Percentiles rank a stretch among this genome's conserved stretches.
Evolutionary conservation across 805 yeast species (phyloP).

Genomic region (Candida rishiriensis): DNA sequence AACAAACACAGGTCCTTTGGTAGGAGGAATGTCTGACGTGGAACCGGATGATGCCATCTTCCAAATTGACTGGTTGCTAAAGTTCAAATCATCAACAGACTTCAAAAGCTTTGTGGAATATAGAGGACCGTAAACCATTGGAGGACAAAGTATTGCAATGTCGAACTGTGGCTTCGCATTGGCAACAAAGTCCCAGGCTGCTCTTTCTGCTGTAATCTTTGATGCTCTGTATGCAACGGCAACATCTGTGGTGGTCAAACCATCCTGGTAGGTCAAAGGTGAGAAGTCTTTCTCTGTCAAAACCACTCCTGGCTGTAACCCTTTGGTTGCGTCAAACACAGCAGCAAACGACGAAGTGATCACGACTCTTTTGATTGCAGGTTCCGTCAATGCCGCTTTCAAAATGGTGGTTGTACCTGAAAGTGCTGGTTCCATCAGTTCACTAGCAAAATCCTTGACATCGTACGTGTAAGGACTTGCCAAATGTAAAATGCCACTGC

Average conservation of each 20-base stretch:
- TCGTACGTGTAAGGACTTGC: constrained; percentile 56
- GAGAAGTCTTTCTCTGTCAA: constrained; percentile 50
- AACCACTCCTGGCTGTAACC: constrained; percentile 30
- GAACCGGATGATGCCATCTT: constrained; percentile 22
- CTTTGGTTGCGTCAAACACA: constrained; percentile 33
- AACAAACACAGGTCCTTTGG: constrained; percentile 31
- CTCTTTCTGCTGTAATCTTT: constrained; percentile 56
- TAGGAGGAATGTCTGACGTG: constrained; percentile 25
- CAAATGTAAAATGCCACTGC: constrained; percentile 52
- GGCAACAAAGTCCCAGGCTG: constrained; percentile 53
- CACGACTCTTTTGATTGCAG: constrained; percentile 43
- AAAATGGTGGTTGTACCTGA: constrained; percentile 52
- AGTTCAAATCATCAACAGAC: constrained; percentile 24
- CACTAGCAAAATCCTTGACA: constrained; percentile 39
- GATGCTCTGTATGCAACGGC: constrained; percentile 50
- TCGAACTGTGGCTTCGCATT: constrained; percentile 34
- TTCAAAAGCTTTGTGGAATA: constrained; percentile 24
- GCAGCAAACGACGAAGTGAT: constrained; percentile 52
- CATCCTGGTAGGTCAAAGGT: constrained; percentile 46
- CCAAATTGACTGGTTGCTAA: constrained; percentile 37
- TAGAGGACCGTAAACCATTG: constrained; percentile 59
- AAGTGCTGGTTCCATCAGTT: constrained; percentile 51
- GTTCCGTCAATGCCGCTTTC: constrained; percentile 39
- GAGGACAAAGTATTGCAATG: constrained; percentile 48
- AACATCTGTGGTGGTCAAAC: constrained; percentile 33